phyloP scores from a whole-genome alignment of 2,329 filamentous ascomycete species.

The Calonectria naviculata region DNA sequence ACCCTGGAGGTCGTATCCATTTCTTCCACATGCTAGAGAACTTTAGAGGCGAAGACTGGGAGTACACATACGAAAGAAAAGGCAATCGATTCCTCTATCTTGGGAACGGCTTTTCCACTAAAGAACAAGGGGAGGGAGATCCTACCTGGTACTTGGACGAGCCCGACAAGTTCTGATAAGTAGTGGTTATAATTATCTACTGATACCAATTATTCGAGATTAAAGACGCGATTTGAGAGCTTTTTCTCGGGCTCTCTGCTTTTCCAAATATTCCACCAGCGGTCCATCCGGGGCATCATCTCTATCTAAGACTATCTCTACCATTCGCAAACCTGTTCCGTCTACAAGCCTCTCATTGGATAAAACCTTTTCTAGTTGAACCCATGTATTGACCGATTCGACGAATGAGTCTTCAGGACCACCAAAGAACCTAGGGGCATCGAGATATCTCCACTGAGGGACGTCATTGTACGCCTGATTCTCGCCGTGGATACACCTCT shows the following conservation, averaged over 20 bases:
- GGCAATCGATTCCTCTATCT: slow-evolving; percentile 50
- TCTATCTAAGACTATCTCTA: background rate
- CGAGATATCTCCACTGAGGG: background rate
- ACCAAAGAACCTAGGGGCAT: background rate
- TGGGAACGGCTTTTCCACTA: slow-evolving; percentile 63
- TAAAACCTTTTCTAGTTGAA: background rate
- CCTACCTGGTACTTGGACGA: slow-evolving; percentile 56
- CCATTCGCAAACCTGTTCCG: background rate
- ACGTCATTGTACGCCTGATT: background rate
- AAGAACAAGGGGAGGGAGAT: slow-evolving; percentile 54
- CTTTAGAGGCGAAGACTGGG: slow-evolving; percentile 64
- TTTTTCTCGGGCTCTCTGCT: background rate
- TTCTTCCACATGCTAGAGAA: slow-evolving; percentile 64
- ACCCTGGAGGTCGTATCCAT: slow-evolving; percentile 62
- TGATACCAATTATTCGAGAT: too few relatives aligned
- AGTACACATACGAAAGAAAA: slow-evolving; percentile 55
- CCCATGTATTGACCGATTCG: background rate
- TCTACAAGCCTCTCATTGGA: background rate
- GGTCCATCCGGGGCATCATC: background rate
- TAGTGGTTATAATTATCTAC: too few relatives aligned
- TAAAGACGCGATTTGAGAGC: background rate
- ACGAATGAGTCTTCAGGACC: background rate
- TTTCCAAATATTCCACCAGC: background rate
- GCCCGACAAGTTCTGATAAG: slow-evolving; percentile 30
- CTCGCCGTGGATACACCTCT: background rate